A percentile compares a stretch with the other conserved stretches of the same genome.
These are phyloP conservation scores for Cladophialophora carrionii DNA, from an alignment of 2,329 filamentous ascomycete genomes.

Conservation along the genomic window DNA sequence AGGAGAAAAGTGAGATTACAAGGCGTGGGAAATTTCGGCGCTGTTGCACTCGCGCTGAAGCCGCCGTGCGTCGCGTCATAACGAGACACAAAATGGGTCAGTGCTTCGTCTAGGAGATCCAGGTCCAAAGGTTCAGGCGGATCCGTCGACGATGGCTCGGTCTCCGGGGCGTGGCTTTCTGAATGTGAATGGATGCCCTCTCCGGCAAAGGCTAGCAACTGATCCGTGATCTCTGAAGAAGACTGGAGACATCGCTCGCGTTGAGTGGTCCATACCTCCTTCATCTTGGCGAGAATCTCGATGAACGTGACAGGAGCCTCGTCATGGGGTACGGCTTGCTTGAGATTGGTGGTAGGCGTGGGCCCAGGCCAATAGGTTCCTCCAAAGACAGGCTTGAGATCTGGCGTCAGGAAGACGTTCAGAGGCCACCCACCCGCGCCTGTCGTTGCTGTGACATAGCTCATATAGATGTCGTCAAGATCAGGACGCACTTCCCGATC, in stretches of 20 bases:
- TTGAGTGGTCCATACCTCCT: conserved; percentile 76
- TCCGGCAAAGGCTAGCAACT: conserved; percentile 83
- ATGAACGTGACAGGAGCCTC: conserved; percentile 75
- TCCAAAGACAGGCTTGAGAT: conserved; percentile 91
- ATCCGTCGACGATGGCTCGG: conserved; percentile 44
- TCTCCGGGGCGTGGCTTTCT: conserved; percentile 28
- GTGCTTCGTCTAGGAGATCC: conserved; percentile 89
- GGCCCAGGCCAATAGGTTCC: conserved; percentile 95
- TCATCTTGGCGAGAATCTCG: conserved; percentile 78
- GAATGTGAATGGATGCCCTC: conserved; percentile 69
- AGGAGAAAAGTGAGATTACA: conserved; percentile 82
- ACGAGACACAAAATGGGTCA: conserved; percentile 75
- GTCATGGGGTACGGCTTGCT: conserved; percentile 43
- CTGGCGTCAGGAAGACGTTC: conserved; percentile 93
- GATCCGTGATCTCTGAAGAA: conserved; percentile 77
- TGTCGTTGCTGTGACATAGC: conserved; percentile 92
- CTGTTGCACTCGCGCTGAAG: conserved; percentile 61
- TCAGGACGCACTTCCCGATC: conserved; percentile 94
- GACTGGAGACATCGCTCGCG: conserved; percentile 80
- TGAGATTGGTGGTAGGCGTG: conserved; percentile 55
- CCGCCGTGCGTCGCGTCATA: conserved; percentile 80
- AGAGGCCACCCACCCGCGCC: conserved; percentile 91
- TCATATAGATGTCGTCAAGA: conserved; percentile 96
- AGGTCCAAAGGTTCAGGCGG: conserved; percentile 76
- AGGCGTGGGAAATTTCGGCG: conserved; percentile 89